These are phyloP conservation scores for Epithele typhae DNA, from an alignment of 768 basidiomycete genomes.

Conservation along the genomic window DNA sequence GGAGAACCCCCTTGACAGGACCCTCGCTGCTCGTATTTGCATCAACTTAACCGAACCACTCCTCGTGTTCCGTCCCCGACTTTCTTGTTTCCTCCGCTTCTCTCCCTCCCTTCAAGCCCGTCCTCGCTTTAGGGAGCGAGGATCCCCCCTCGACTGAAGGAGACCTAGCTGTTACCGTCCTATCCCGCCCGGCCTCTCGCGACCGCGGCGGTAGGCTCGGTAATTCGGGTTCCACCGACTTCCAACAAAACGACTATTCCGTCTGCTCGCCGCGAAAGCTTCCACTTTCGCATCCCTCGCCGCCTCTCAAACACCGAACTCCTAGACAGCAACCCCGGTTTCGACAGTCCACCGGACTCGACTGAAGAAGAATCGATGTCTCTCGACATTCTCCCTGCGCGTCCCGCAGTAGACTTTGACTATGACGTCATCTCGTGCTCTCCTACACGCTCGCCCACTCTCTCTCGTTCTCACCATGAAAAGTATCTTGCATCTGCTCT, in stretches of 20 bases:
- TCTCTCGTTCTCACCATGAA: constrained; percentile 20
- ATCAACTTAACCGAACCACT: constrained; percentile 7
- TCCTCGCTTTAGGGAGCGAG: constrained; percentile 76
- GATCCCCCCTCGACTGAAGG: constrained; percentile 55
- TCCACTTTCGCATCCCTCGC: constrained; percentile 1
- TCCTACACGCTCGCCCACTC: constrained; percentile 17
- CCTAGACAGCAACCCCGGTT: constrained; percentile 20
- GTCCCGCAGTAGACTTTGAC: constrained; percentile 25
- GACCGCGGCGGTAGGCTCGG: constrained; percentile 79
- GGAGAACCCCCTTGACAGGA: constrained; percentile 79
- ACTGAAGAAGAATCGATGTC: constrained; percentile 45
- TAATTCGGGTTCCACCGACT: constrained; percentile 45
- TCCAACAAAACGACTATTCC: constrained; percentile 19
- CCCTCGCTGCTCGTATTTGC: constrained; percentile 8
- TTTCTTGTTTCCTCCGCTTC: constrained; percentile 3
- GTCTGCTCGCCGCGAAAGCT: constrained; percentile 11
- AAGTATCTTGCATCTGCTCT: constrained; percentile 19
- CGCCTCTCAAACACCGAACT: constrained; percentile 12
- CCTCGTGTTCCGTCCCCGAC: constrained; percentile 4
- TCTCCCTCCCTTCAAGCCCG: constrained; percentile 37
- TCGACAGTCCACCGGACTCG: constrained; percentile 17
- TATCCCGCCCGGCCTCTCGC: constrained; percentile 51
- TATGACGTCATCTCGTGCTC: constrained; percentile 26
- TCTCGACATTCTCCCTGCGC: constrained; percentile 44
- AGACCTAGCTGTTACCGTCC: constrained; percentile 45